phyloP scores from a whole-genome alignment of 345 rosid species.

The Melaleuca alternifolia region DNA sequence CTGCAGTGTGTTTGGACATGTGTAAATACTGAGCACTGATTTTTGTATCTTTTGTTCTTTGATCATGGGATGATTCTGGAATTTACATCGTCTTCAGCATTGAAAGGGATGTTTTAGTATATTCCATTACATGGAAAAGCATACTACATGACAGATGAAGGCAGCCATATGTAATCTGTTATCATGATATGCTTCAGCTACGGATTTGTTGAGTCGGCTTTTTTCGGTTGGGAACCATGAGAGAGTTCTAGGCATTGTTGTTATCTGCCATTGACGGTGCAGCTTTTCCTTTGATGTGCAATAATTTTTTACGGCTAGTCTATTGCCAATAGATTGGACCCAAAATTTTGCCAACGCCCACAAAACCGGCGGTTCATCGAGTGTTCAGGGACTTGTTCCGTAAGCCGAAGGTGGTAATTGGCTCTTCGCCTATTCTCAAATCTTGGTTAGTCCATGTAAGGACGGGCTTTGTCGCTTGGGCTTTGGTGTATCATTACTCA shows the following conservation, averaged over 20 bases:
- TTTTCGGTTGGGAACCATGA: not conserved
- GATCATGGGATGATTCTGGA: not conserved
- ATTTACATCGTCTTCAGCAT: too few relatives aligned
- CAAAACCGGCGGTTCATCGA: not conserved
- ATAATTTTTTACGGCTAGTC: not conserved
- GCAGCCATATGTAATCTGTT: not conserved
- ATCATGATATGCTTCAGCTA: not conserved
- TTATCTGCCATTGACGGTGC: not conserved
- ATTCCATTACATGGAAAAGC: not conserved
- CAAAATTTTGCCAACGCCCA: not conserved
- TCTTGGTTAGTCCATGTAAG: not conserved
- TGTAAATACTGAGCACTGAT: not conserved
- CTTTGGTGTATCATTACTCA: not conserved
- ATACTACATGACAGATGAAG: not conserved
- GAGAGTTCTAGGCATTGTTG: not conserved
- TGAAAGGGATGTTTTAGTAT: not conserved
- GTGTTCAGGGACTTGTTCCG: not conserved
- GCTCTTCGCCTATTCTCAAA: not conserved
- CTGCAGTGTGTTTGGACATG: not conserved
- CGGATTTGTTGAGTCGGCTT: not conserved
- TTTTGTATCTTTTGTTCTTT: not conserved
- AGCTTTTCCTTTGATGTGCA: not conserved
- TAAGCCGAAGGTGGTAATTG: not conserved
- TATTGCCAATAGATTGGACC: not conserved
- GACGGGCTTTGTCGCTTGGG: not conserved